phyloP scores from a whole-genome alignment of 2,329 filamentous ascomycete genomes.

The Neurospora sp. region DNA sequence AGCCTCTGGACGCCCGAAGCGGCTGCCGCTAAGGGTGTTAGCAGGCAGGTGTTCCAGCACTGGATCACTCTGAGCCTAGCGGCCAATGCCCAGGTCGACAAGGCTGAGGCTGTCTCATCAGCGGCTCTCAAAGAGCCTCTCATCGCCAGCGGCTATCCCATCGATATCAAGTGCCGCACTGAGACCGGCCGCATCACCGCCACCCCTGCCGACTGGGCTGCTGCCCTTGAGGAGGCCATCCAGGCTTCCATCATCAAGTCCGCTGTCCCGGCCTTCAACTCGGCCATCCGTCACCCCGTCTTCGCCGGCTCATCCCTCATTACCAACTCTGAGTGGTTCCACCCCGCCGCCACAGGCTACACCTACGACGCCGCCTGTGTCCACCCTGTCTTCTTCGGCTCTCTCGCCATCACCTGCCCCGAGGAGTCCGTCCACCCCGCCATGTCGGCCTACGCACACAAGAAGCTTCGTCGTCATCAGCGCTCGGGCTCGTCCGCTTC shows the following conservation, averaged over 20 bases:
- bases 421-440: conserved; percentile 18
- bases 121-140: conserved; percentile 9
- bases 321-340: conserved; percentile 17
- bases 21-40: background rate
- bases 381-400: conserved; percentile 25
- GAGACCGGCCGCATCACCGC: conserved; percentile 10
- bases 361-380: conserved; percentile 20
- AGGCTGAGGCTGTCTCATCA: conserved; percentile 12
- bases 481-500: background rate
- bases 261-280: conserved; percentile 18
- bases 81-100: background rate
- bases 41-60: conserved; percentile 10
- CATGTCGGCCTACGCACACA: conserved; percentile 11
- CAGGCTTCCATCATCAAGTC: conserved; percentile 21
- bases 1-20: conserved; percentile 18
- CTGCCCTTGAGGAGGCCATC: conserved; percentile 28
- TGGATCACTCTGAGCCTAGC: conserved; percentile 18
- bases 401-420: conserved; percentile 14
- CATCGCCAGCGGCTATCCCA: conserved; percentile 19
- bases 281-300: conserved; percentile 24
- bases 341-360: conserved; percentile 23
- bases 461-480: conserved; percentile 9
- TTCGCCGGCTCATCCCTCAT: conserved; percentile 20
- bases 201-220: conserved; percentile 24
- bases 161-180: conserved; percentile 7